These are phyloP conservation scores for Bruguiera hainesii DNA, from an alignment of 441 rosid species.

Conservation along the genomic window DNA sequence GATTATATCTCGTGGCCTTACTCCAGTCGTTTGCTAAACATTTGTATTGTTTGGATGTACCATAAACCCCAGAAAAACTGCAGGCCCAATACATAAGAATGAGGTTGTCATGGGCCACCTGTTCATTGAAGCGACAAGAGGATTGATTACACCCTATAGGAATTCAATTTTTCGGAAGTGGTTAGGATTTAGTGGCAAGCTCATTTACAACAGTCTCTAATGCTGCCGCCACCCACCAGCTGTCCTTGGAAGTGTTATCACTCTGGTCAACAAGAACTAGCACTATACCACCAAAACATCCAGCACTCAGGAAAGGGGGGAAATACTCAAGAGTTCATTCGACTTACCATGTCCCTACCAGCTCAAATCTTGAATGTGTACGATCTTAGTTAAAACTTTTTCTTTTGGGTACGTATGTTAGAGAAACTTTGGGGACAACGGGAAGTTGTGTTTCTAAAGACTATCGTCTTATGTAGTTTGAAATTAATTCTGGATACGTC, in stretches of 20 bases:
- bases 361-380: no score
- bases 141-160: background rate
- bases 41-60: background rate
- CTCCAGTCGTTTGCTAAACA: background rate
- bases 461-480: no score
- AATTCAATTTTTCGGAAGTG: background rate
- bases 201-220: slow-evolving; percentile 6
- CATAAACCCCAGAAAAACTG: background rate
- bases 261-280: no score
- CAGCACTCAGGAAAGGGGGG: no score
- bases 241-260: background rate
- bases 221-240: slow-evolving; percentile 2
- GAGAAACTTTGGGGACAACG: no score
- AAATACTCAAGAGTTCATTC: no score
- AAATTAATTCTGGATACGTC: no score
- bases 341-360: no score
- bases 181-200: slow-evolving; percentile 6
- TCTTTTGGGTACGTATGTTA: no score
- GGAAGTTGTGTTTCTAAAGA: no score
- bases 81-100: slow-evolving; percentile 4
- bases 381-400: no score
- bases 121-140: background rate
- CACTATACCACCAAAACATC: no score
- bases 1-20: slow-evolving; percentile 1
- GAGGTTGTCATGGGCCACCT: background rate